Evolutionary conservation across 352 stramenopile species (phyloP), one percentile per base, ranked within the genome.

Genomic region (Phytophthora tubulina): DNA sequence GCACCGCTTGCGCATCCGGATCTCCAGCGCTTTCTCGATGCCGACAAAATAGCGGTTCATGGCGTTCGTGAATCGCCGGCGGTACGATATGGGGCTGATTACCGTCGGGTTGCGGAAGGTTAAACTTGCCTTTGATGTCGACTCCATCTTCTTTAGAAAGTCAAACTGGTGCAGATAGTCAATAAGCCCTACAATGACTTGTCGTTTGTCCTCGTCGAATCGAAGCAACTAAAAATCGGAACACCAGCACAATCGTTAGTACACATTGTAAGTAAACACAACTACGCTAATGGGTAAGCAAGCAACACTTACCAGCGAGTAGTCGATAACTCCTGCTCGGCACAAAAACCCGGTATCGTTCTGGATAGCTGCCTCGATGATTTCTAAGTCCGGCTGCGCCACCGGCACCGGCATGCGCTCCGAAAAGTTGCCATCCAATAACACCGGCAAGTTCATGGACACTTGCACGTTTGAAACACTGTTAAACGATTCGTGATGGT

Each of bases 121-220:
- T 62, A 95, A 74, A 33, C 84, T 92, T 0, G 88, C 88, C 59
- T 96, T 96, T 2, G 89, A 95, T 3, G 88, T 95, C 17, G 89
- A 96, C 70, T 96, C 89, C 83, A 96, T 95, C 56, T 95, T 95
- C 67, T 96, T 96, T 15, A 96, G 63, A 60, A 96, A 94, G 63
- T 96, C 89, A 56, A 94, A 96, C 51, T 96, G 89, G 55, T 96
- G 89, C 57, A 96, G 63, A 52, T 95, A 96, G 61, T 96, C 89
- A 60, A 96, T 96, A 13, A 96, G 70, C 1, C 86, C 86, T 10
- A 94, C 82, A 15, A 93, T 79, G 15, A 96, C 80, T 64, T 86
- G 80, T 0, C 88, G 84, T 15, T 87, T 85, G 14, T 91, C 75
- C 62, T 96, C 89, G 62, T 96, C 86, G 49, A 96, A 95, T 14